Evolutionary conservation across 805 yeast species (phyloP).

Genomic region (Barnettozyma siamensis): DNA sequence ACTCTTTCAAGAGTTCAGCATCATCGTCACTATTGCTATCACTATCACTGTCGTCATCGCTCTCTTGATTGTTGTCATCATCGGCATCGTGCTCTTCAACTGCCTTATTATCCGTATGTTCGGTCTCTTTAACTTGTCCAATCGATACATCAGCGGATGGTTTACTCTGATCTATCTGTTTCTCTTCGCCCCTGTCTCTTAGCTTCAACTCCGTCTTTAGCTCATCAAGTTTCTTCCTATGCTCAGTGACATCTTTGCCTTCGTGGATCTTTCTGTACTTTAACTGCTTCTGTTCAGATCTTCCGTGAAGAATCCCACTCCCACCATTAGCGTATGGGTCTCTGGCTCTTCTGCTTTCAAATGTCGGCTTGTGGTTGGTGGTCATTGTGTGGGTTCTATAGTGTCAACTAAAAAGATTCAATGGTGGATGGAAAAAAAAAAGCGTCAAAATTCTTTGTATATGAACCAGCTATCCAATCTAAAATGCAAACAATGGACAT

Average conservation of each 20-base stretch:
- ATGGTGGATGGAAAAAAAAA: background rate
- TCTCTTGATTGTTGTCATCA: constrained; percentile 29
- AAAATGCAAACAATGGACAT: constrained; percentile 8
- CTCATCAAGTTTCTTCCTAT: constrained; percentile 17
- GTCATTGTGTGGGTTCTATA: constrained; percentile 44
- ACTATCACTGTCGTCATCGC: constrained; percentile 30
- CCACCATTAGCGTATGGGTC: constrained; percentile 24
- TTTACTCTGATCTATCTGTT: no score
- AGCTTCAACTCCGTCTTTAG: constrained; percentile 15
- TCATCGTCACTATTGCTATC: constrained; percentile 37
- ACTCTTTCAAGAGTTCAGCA: constrained; percentile 38
- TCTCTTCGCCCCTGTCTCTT: constrained; percentile 11
- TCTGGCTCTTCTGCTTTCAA: constrained; percentile 57
- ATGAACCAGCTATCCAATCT: background rate
- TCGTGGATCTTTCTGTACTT: constrained; percentile 34
- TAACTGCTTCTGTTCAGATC: constrained; percentile 48
- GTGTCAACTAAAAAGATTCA: no score
- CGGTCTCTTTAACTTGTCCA: no score
- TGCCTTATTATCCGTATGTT: background rate
- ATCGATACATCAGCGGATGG: no score
- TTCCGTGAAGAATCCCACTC: constrained; percentile 5
- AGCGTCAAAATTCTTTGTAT: background rate
- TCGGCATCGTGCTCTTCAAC: constrained; percentile 25
- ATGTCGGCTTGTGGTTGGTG: constrained; percentile 64
- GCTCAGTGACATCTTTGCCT: constrained; percentile 4